Evolutionary conservation across 2,329 filamentous ascomycete species (phyloP).

Genomic region (Trichoderma atrobrunneum): DNA sequence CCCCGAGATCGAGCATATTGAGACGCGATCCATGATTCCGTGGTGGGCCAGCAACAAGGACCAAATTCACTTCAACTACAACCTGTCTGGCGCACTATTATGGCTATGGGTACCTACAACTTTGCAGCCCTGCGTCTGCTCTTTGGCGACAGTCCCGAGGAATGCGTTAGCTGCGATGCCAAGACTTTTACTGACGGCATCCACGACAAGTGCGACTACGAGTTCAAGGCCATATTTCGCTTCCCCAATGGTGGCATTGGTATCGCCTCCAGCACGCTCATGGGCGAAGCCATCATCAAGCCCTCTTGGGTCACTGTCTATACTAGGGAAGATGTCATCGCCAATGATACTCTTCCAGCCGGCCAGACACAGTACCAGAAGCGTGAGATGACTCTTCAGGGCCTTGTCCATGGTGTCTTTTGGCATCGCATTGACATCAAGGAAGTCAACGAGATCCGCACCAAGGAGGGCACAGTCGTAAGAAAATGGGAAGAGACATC

Average conservation of each 20-base stretch:
- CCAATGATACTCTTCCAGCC: neutral
- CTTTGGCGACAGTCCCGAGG: slow-evolving; percentile 38
- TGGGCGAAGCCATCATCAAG: slow-evolving; percentile 16
- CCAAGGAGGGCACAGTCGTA: slow-evolving; percentile 22
- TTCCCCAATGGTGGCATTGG: slow-evolving; percentile 41
- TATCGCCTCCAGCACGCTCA: slow-evolving; percentile 31
- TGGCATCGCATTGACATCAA: slow-evolving; percentile 37
- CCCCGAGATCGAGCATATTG: slow-evolving; percentile 36
- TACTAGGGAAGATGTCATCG: neutral
- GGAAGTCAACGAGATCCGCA: slow-evolving; percentile 31
- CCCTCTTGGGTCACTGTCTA: slow-evolving; percentile 9
- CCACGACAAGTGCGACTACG: slow-evolving; percentile 34
- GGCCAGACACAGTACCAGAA: slow-evolving; percentile 19
- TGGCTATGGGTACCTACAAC: slow-evolving; percentile 43
- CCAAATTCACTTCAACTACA: slow-evolving; percentile 45
- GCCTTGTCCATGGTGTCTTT: slow-evolving; percentile 26
- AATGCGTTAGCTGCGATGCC: slow-evolving; percentile 35
- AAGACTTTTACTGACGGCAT: slow-evolving; percentile 27
- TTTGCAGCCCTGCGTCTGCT: slow-evolving; percentile 38
- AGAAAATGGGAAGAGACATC: slow-evolving; percentile 25
- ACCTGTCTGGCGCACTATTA: slow-evolving; percentile 40
- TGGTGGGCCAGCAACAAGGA: slow-evolving; percentile 32
- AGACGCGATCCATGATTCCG: slow-evolving; percentile 31
- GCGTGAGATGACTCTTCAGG: slow-evolving; percentile 30
- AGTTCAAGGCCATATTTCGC: slow-evolving; percentile 36